phyloP scores from a whole-genome alignment of 106 monocot species.

The Allium cepa region DNA sequence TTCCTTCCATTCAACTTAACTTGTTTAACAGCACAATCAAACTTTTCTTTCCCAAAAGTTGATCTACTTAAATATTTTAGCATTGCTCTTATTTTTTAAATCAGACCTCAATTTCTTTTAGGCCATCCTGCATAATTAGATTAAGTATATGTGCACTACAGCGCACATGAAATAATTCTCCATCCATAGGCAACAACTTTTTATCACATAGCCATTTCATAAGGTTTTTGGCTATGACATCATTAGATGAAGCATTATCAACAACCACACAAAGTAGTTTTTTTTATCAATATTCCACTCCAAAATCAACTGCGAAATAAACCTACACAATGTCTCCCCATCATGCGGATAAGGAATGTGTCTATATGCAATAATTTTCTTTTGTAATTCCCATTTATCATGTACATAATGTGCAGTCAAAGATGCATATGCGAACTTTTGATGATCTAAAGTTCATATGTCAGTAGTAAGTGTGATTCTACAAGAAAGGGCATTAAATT shows the following conservation, averaged over 20 bases:
- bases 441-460: background rate
- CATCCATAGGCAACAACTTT: background rate
- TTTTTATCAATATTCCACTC: background rate
- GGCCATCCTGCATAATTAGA: background rate
- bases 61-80: background rate
- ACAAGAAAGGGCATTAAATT: background rate
- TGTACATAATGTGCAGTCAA: background rate
- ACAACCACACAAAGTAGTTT: background rate
- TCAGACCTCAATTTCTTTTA: background rate
- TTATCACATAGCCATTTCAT: background rate
- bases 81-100: background rate
- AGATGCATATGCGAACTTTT: background rate
- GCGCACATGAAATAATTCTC: background rate
- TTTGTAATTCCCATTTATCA: background rate
- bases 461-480: background rate
- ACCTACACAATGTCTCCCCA: background rate
- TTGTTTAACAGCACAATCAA: background rate
- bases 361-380: constrained; percentile 1
- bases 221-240: background rate
- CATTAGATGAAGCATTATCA: background rate
- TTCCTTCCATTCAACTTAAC: background rate
- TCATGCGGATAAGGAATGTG: background rate
- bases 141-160: background rate
- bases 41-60: background rate
- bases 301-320: background rate